phyloP scores from a whole-genome alignment of 1,139 yeast species.

The Debaryomyces fabryi region DNA sequence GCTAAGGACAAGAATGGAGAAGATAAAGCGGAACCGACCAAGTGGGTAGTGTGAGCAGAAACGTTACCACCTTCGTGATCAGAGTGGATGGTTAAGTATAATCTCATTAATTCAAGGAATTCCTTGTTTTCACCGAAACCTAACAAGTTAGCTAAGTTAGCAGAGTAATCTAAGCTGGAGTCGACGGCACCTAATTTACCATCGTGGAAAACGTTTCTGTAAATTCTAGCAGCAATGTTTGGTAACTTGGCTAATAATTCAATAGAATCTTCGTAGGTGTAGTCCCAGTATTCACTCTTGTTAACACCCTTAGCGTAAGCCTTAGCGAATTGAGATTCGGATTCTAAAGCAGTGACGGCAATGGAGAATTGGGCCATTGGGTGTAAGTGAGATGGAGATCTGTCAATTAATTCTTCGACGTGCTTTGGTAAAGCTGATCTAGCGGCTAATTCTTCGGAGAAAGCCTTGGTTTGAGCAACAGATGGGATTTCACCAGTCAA shows the following conservation, averaged over 20 bases:
- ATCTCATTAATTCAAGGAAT: conserved; percentile 88
- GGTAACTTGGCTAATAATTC: conserved; percentile 91
- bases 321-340: conserved; percentile 87
- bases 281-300: conserved; percentile 89
- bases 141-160: conserved; percentile 81
- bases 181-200: conserved; percentile 79
- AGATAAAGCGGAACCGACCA: conserved; percentile 93
- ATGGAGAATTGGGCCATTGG: conserved; percentile 98
- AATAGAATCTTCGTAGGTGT: conserved; percentile 87
- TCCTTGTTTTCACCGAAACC: conserved; percentile 82
- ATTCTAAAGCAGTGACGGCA: conserved; percentile 89
- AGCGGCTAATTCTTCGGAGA: conserved; percentile 82
- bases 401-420: conserved; percentile 79
- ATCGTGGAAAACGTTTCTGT: conserved; percentile 86
- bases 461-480: conserved; percentile 69
- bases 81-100: conserved; percentile 90
- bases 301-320: conserved; percentile 89
- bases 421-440: conserved; percentile 85
- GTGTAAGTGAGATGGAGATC: conserved; percentile 83
- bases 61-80: conserved; percentile 99
- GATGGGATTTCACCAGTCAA: conserved; percentile 91
- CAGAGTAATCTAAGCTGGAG: conserved; percentile 83
- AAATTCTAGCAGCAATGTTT: conserved; percentile 89
- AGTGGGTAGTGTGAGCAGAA: conserved; percentile 95
- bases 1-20: conserved; percentile 92